Evolutionary conservation across 352 stramenopile genomes (phyloP), one percentile per base, ranked within the genome.

Genomic region (Stramenopiles sp.): DNA sequence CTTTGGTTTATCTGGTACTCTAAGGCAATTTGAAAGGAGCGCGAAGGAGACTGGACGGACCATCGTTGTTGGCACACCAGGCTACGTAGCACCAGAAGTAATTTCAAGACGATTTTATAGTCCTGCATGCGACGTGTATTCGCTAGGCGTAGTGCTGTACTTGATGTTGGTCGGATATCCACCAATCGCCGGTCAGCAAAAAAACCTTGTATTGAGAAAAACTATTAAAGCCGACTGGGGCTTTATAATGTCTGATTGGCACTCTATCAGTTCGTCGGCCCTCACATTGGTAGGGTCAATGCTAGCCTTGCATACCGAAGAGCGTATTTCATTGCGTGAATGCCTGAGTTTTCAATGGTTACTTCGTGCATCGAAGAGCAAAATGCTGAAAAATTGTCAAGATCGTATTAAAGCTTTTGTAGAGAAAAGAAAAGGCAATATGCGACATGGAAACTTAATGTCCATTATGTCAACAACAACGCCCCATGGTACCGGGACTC

Each of bases 141-240:
- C 84, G 14, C 80, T 91, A 27, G 89, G 89, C 33, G 86, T 92
- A 27, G 90, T 90, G 1, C 67, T 90, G 84, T 85, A 89, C 86
- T 87, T 90, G 75, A 83, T 91, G 86, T 84, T 91, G 1, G 86
- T 83, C 81, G 87, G 87, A 32, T 67, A 80, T 39, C 86, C 85
- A 32, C 87, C 87, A 31, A 87, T 87, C 75, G 39, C 39, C 14
- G 39, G 39, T 4, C 39, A 55, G 14, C 39, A 55, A 55, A 55
- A 55, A 55, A 55, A 4, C 4, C 14, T 55, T 14, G 39, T 55
- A 55, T 55, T 55, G 39, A 55, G 4, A 55, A 55, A 55, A 55
- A 55, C 39, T 14, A 55, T 55, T 14, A 55, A 55, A 14, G 39
- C 39, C 4, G 39, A 55, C 4, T 55, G 39, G 39, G 39, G 39